Percentiles rank a stretch among this genome's conserved stretches.
phyloP scores from a whole-genome alignment of 495 filamentous ascomycete species.

The Tuber melanosporum region DNA sequence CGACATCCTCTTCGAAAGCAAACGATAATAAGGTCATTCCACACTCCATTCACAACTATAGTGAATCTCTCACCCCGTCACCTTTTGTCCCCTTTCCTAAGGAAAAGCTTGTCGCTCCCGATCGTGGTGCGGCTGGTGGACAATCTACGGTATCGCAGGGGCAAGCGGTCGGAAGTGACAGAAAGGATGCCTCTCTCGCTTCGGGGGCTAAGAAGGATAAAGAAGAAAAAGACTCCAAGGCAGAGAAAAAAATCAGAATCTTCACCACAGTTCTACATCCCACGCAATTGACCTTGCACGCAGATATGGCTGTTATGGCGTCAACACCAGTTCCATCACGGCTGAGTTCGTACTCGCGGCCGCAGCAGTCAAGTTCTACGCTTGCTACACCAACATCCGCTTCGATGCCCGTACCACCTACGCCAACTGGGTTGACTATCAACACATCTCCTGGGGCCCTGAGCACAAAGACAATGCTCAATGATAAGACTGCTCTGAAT shows the following conservation, averaged over 20 bases:
- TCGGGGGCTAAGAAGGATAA: slow-evolving; percentile 43
- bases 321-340: slow-evolving; percentile 53
- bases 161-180: slow-evolving; percentile 36
- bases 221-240: slow-evolving; percentile 51
- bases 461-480: slow-evolving; percentile 63
- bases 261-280: slow-evolving; percentile 79
- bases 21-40: slow-evolving; percentile 58
- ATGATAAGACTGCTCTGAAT: slow-evolving; percentile 60
- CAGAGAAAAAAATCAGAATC: slow-evolving; percentile 55
- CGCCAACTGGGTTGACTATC: slow-evolving; percentile 50
- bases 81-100: slow-evolving; percentile 74
- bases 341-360: slow-evolving; percentile 45
- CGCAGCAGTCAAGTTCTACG: slow-evolving; percentile 46
- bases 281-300: slow-evolving; percentile 64
- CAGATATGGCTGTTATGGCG: slow-evolving; percentile 68
- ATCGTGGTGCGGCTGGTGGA: slow-evolving; percentile 2
- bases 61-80: slow-evolving; percentile 78
- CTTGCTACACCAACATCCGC: slow-evolving; percentile 62
- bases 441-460: slow-evolving; percentile 46
- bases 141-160: slow-evolving; percentile 10
- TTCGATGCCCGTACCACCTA: slow-evolving; percentile 56
- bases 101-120: slow-evolving; percentile 45
- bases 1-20: slow-evolving; percentile 51
- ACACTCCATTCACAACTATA: slow-evolving; percentile 88
- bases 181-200: slow-evolving; percentile 14